A percentile compares a stretch with the other conserved stretches of the same genome.
Conservation (phyloP, 352 stramenopile species). For the Phytopythium boreale region DNA sequence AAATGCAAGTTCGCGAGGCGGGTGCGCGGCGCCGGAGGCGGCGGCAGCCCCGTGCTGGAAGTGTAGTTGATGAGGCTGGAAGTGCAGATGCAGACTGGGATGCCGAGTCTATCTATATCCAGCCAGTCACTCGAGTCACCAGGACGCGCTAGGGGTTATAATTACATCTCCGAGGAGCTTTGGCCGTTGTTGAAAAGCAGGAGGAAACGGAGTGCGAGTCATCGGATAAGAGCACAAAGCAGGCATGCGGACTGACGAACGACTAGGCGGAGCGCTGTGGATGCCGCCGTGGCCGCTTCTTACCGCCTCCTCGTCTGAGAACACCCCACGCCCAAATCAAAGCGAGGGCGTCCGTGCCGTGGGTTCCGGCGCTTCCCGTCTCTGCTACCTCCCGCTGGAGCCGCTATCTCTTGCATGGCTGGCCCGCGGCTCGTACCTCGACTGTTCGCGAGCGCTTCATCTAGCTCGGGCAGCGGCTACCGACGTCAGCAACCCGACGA, state of each 20-base stretch:
- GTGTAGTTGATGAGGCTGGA: too few species aligned
- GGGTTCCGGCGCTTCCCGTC: too few species aligned
- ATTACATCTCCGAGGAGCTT: background rate
- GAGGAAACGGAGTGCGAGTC: background rate
- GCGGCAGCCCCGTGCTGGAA: too few species aligned
- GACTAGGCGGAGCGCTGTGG: background rate
- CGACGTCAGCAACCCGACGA: conserved; percentile 14
- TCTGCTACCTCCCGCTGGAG: conserved; percentile 3
- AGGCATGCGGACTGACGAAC: background rate
- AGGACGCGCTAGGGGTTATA: background rate
- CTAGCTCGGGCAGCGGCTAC: background rate
- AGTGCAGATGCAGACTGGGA: too few species aligned
- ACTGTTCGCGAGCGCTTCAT: conserved; percentile 8
- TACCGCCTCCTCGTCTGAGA: background rate
- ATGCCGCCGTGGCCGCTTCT: background rate
- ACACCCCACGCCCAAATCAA: background rate
- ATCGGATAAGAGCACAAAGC: background rate
- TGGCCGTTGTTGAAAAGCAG: background rate
- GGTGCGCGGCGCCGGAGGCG: too few species aligned
- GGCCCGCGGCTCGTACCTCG: conserved; percentile 16
- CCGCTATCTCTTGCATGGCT: conserved; percentile 17
- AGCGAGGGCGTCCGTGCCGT: too few species aligned
- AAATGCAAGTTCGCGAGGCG: too few species aligned
- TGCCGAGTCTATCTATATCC: background rate
- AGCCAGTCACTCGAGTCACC: background rate